Percentiles rank a stretch among this genome's conserved stretches.
These are phyloP conservation scores for Polychytrium aggregatum DNA, from an alignment of 192 early-diverging fungal genomes.

Conservation along the genomic window DNA sequence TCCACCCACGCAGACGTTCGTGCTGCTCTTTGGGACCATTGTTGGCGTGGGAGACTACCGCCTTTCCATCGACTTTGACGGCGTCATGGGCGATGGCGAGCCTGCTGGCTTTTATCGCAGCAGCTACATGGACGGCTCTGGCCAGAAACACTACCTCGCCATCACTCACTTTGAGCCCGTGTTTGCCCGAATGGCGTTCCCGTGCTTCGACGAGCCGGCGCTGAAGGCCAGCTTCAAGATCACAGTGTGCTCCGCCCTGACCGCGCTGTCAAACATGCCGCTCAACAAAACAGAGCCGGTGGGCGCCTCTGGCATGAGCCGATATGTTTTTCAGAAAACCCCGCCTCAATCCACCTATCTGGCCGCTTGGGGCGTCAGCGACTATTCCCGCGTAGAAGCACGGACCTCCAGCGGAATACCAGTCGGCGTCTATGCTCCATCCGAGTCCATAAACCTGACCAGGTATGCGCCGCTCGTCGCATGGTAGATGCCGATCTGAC, in stretches of 20 bases:
- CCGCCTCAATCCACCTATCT: conserved; percentile 80
- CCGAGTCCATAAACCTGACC: too few species aligned
- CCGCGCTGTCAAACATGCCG: conserved; percentile 84
- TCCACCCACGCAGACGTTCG: too few species aligned
- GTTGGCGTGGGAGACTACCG: too few species aligned
- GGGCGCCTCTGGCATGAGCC: conserved; percentile 13
- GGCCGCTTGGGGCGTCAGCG: conserved; percentile 72
- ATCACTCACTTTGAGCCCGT: conserved; percentile 87
- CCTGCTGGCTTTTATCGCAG: conserved; percentile 86
- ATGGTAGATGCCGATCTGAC: too few species aligned
- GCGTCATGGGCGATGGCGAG: too few species aligned
- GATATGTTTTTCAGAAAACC: conserved; percentile 66
- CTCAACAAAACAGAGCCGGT: conserved; percentile 35
- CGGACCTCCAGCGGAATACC: conserved; percentile 45
- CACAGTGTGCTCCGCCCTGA: conserved; percentile 56
- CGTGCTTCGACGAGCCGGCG: conserved; percentile 69
- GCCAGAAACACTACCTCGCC: conserved; percentile 46
- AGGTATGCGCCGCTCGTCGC: too few species aligned
- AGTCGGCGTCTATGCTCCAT: conserved; percentile 68
- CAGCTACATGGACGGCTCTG: conserved; percentile 37
- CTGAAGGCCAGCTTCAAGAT: conserved; percentile 86
- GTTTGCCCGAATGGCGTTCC: conserved; percentile 77
- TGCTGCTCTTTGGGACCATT: too few species aligned
- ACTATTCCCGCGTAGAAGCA: conserved; percentile 75
- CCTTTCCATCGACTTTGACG: too few species aligned